phyloP scores from a whole-genome alignment of 2,329 filamentous ascomycete species.

The Capronia americana region DNA sequence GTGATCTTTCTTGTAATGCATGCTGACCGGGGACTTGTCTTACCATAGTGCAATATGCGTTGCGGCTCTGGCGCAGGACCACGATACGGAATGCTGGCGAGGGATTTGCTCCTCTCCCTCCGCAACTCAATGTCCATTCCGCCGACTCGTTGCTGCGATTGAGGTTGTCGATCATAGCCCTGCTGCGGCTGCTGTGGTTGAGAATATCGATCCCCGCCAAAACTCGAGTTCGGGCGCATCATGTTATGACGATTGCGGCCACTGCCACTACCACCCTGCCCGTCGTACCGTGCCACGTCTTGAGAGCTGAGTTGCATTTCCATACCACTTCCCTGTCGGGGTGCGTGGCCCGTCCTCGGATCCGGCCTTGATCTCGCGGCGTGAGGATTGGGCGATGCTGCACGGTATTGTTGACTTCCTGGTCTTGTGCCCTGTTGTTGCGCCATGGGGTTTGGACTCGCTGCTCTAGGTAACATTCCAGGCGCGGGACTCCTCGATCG shows the following conservation, averaged over 20 bases:
- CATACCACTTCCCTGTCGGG: constrained; percentile 58
- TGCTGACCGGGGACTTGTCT: constrained; percentile 62
- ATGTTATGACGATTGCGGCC: constrained; percentile 60
- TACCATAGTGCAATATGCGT: constrained; percentile 88
- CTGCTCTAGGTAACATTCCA: constrained; percentile 16
- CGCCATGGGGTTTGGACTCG: constrained; percentile 29
- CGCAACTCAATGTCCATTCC: constrained; percentile 39
- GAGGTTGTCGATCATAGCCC: constrained; percentile 39
- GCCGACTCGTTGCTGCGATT: constrained; percentile 47
- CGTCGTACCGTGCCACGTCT: constrained; percentile 63
- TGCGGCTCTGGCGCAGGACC: constrained; percentile 16
- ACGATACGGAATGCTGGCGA: constrained; percentile 66
- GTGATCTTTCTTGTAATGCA: neutral
- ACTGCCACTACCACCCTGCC: constrained; percentile 43
- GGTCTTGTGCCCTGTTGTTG: constrained; percentile 19
- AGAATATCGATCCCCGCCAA: constrained; percentile 55
- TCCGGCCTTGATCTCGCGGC: constrained; percentile 39
- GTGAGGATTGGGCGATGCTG: constrained; percentile 48
- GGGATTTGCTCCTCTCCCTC: constrained; percentile 76
- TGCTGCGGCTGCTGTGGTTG: constrained; percentile 29
- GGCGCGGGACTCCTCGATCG: constrained; percentile 36
- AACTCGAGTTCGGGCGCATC: constrained; percentile 59
- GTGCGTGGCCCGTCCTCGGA: constrained; percentile 42
- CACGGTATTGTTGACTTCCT: constrained; percentile 28
- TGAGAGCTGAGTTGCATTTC: constrained; percentile 69